Evolutionary conservation across 306 rosid species (phyloP).

Genomic region (Hippophae rhamnoides): DNA sequence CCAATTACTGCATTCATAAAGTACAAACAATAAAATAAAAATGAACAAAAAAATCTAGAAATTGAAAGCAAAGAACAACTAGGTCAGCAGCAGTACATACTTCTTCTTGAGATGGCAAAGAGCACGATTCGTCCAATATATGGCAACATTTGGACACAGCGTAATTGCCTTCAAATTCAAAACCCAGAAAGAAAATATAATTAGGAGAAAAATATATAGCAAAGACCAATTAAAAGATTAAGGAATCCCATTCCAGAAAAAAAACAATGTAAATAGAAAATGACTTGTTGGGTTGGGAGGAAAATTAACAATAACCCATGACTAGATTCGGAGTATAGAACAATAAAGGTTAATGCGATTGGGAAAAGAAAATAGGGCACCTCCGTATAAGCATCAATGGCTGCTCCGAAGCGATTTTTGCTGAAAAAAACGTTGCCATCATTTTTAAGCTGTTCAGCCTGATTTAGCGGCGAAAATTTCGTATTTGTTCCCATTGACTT

Average conservation of each 20-base stretch:
- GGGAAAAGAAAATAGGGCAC: constrained; percentile 17
- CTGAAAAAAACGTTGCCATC: constrained; percentile 75
- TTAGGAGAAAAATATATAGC: not conserved
- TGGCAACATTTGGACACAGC: constrained; percentile 69
- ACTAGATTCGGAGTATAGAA: not conserved
- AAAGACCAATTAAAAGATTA: constrained; percentile 1
- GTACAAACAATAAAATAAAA: not conserved
- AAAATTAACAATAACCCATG: not conserved
- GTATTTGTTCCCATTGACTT: constrained; percentile 40
- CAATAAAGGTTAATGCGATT: not conserved
- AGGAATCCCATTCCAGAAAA: not conserved
- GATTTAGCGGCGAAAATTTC: constrained; percentile 28
- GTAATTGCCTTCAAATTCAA: constrained; percentile 48
- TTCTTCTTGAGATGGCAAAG: constrained; percentile 80
- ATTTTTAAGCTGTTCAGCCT: constrained; percentile 56
- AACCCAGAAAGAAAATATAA: not conserved
- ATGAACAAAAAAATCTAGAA: not conserved
- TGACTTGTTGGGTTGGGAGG: not conserved
- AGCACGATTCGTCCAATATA: constrained; percentile 87
- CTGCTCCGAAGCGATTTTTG: constrained; percentile 70
- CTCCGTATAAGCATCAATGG: constrained; percentile 94
- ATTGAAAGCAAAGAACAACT: not conserved
- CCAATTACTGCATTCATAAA: constrained; percentile 63
- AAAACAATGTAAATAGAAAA: not conserved
- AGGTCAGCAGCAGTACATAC: constrained; percentile 41